Conservation (phyloP, 1,139 yeast genomes). For the Magnusiomyces starmeri region DNA sequence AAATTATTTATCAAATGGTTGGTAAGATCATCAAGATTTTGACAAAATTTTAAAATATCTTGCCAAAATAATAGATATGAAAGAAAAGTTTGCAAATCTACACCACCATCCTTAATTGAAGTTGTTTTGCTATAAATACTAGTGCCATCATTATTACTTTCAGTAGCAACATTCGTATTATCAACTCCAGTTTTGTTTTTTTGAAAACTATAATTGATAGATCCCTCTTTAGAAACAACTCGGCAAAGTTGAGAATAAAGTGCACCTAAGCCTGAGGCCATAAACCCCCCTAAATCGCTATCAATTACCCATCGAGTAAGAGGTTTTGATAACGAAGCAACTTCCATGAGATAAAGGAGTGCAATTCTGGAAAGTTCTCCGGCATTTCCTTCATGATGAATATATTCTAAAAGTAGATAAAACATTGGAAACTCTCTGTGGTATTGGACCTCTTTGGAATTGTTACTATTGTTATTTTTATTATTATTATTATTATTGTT, state of each 20-base stretch:
- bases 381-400: conserved; percentile 25
- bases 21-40: conserved; percentile 12
- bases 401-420: conserved; percentile 26
- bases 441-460: conserved; percentile 3
- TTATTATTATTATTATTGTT: background rate
- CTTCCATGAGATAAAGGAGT: conserved; percentile 27
- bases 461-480: background rate
- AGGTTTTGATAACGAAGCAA: conserved; percentile 20
- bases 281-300: conserved; percentile 28
- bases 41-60: conserved; percentile 21
- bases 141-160: background rate
- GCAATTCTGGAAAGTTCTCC: conserved; percentile 32
- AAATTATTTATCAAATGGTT: conserved; percentile 24
- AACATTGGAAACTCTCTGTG: conserved; percentile 23
- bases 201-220: background rate
- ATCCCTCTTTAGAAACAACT: conserved; percentile 10
- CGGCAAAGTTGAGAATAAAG: conserved; percentile 27
- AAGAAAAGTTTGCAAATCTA: conserved; percentile 22
- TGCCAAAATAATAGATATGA: conserved; percentile 31
- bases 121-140: background rate
- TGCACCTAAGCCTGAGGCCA: conserved; percentile 33
- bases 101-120: background rate
- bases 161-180: background rate
- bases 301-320: conserved; percentile 27
- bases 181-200: background rate